Evolutionary conservation across 495 filamentous ascomycete genomes (phyloP), one percentile per base, ranked within the genome.

Genomic region (Penicillium riverlandense): DNA sequence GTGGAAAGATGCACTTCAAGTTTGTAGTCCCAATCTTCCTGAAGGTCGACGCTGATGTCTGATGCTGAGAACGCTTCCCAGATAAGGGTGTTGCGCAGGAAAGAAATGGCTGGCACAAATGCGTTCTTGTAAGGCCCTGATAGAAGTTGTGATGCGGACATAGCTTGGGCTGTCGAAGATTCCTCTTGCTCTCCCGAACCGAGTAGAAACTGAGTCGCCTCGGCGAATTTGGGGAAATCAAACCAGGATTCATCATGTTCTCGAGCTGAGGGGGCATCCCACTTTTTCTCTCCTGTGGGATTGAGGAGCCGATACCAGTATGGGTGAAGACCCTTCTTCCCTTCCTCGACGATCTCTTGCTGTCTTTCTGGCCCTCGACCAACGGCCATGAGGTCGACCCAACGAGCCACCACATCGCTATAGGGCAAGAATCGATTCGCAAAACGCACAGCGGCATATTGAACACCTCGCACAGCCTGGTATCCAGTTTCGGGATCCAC

Each of bases 381-480:
- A 35, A 94, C 62, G 34, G 89, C 89, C 48, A 96, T 72, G 29
- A 96, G 70, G 63, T 95, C 77, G 38, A 94, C 84, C 88, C 88
- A 97, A 36, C 91, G 79, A 33, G 84, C 92, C 14, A 80, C 71
- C 10, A 88, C 73, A 55, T 94, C 88, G 31, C 66, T 71, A 48
- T 84, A 96, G 2, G 83, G 80, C 9, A 98, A 70, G 53, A 88
- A 95, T n/a, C 85, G 74, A 53, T 96, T 96, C 3, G 89, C 85
- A 71, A 90, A 96, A 16, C 89, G 83, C 5, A 92, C 78, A n/a
- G 85, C 84, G 13, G 85, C 79, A 63, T 88, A 91, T 7, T 87
- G 80, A 38, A 84, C 82, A 41, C 80, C 84, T 44, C 88, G 71
- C 7, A 78, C 70, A 10, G 77, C 55, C 13, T 55, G 59, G 42